These are phyloP conservation scores for Trichoderma sp. DNA, from an alignment of 2,329 filamentous ascomycete species.

Conservation along the genomic window DNA sequence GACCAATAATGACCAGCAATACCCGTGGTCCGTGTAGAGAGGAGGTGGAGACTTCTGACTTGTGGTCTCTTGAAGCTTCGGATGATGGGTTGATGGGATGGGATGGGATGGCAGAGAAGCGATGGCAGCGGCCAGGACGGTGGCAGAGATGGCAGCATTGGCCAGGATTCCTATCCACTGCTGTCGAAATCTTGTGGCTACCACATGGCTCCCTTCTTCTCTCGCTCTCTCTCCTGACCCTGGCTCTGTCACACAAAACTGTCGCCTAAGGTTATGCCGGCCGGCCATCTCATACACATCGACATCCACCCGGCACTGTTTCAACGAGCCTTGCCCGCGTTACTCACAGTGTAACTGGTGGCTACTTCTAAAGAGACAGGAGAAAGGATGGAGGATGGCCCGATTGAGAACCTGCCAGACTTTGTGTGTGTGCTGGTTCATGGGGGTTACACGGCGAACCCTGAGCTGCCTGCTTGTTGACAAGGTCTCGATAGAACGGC, in stretches of 20 bases:
- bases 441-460: background rate
- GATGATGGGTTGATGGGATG: background rate
- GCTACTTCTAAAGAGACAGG: slow-evolving; percentile 1
- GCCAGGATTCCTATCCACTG: background rate
- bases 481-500: background rate
- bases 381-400: background rate
- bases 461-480: slow-evolving; percentile 12
- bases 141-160: background rate
- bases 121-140: background rate
- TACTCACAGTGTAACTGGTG: slow-evolving; percentile 12
- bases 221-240: background rate
- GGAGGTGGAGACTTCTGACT: background rate
- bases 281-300: slow-evolving; percentile 10
- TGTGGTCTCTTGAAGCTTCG: background rate
- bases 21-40: background rate
- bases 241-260: slow-evolving; percentile 1
- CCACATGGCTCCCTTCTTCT: background rate
- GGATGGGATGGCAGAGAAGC: background rate
- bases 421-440: background rate
- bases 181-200: background rate
- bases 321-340: slow-evolving; percentile 17
- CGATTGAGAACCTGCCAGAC: background rate
- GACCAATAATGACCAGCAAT: slow-evolving; percentile 10
- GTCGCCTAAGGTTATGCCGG: slow-evolving; percentile 14
- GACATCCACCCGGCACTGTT: slow-evolving; percentile 14